phyloP scores from a whole-genome alignment of 2,329 filamentous ascomycete species.

The Penicillium sp. region DNA sequence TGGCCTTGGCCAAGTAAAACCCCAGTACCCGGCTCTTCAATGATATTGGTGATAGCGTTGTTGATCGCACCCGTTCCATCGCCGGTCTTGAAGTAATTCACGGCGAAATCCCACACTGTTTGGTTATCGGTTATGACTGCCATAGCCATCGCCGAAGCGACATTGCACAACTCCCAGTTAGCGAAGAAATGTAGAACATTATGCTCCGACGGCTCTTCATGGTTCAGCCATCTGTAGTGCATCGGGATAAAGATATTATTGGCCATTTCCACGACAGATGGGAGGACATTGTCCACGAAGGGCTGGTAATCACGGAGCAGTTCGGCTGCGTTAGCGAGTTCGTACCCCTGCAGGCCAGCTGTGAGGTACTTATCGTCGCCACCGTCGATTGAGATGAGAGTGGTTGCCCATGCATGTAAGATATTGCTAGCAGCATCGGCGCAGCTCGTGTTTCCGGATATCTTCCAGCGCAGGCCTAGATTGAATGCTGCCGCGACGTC shows the following conservation, averaged over 20 bases:
- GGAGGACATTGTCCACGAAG: not conserved
- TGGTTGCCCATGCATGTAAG: constrained; percentile 4
- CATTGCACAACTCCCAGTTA: constrained; percentile 6
- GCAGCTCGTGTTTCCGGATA: constrained; percentile 2
- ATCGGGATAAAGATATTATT: constrained; percentile 1
- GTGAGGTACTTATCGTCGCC: constrained; percentile 5
- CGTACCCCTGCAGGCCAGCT: constrained; percentile 8
- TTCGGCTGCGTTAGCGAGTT: constrained; percentile 10
- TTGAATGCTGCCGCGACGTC: constrained; percentile 8
- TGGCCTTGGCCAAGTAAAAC: constrained; percentile 6
- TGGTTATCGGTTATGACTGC: constrained; percentile 9
- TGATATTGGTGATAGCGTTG: constrained; percentile 5
- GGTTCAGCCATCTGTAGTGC: constrained; percentile 1
- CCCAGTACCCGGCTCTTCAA: constrained; percentile 5
- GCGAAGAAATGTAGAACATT: constrained; percentile 8
- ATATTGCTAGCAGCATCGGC: constrained; percentile 7
- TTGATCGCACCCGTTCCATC: constrained; percentile 5
- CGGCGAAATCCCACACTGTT: constrained; percentile 6
- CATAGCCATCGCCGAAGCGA: constrained; percentile 8
- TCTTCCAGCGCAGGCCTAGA: constrained; percentile 10
- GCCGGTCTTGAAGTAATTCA: constrained; percentile 8
- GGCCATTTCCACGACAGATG: not conserved
- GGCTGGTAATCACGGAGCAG: constrained; percentile 8
- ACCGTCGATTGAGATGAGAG: not conserved
- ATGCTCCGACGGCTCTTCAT: constrained; percentile 4